phyloP scores from a whole-genome alignment of 139 green algal species.

The Chlorella sp. region DNA sequence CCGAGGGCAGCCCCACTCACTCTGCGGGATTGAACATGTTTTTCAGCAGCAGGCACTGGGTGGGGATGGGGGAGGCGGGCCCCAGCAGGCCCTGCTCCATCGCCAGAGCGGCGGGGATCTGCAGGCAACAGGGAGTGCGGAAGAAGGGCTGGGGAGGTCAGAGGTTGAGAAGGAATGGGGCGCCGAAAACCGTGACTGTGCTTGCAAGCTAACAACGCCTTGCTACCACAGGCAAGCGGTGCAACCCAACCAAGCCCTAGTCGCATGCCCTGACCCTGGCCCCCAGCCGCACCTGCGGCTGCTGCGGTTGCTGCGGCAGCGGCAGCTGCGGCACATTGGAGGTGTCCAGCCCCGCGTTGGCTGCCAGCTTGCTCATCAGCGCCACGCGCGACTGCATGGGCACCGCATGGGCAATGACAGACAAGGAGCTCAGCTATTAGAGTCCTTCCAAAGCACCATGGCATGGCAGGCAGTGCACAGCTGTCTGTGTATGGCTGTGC shows the following conservation, averaged over 20 bases:
- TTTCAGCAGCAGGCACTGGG: slow-evolving; percentile 93
- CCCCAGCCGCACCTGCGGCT: slow-evolving; percentile 12
- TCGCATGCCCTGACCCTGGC: background rate
- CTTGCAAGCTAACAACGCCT: too few species aligned
- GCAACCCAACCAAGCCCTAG: too few species aligned
- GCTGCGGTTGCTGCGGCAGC: slow-evolving; percentile 25
- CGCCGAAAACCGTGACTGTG: too few species aligned
- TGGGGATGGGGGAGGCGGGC: slow-evolving; percentile 90
- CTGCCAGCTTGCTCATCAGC: slow-evolving; percentile 90
- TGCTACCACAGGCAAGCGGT: too few species aligned
- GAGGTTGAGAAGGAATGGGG: too few species aligned
- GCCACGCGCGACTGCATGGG: slow-evolving; percentile 62
- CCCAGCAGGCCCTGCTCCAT: slow-evolving; percentile 88
- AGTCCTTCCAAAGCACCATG: too few species aligned
- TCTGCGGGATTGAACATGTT: slow-evolving; percentile 93
- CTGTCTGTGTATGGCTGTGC: too few species aligned
- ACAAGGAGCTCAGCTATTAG: too few species aligned
- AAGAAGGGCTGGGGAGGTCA: background rate
- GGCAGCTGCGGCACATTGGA: slow-evolving; percentile 29
- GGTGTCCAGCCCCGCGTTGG: slow-evolving; percentile 55
- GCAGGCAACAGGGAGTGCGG: background rate
- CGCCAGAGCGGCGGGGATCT: slow-evolving; percentile 13
- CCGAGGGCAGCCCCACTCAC: slow-evolving; percentile 32
- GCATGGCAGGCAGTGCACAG: too few species aligned
- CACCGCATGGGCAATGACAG: too few species aligned